phyloP scores from a whole-genome alignment of 495 filamentous ascomycete genomes.

The Aspergillus homomorphus region DNA sequence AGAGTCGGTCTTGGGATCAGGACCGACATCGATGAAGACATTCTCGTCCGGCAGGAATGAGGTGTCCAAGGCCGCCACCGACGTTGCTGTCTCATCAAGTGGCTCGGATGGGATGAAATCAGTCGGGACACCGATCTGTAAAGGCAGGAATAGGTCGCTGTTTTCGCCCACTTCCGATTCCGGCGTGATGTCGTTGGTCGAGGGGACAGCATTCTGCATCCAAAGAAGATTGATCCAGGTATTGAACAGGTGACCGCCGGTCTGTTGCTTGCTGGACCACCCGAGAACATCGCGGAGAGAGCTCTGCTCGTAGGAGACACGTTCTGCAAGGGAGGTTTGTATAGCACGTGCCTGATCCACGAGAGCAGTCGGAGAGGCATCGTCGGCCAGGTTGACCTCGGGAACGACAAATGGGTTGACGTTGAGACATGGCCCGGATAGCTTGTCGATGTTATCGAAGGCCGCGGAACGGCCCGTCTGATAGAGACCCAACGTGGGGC shows the following conservation, averaged over 20 bases:
- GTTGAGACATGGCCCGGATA: conserved; percentile 31
- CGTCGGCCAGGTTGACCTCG: conserved; percentile 2
- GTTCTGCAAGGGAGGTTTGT: conserved; percentile 26
- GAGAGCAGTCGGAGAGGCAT: background rate
- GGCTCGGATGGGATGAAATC: conserved; percentile 23
- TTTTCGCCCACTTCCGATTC: conserved; percentile 2
- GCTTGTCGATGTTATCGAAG: conserved; percentile 20
- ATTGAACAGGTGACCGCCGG: conserved; percentile 27
- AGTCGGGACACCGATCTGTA: conserved; percentile 25
- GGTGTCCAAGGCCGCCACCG: conserved; percentile 25
- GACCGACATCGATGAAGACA: conserved; percentile 30
- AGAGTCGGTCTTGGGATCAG: conserved; percentile 22
- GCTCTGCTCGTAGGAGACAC: conserved; percentile 33
- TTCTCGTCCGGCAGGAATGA: conserved; percentile 25
- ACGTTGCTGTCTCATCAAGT: conserved; percentile 10
- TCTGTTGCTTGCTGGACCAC: conserved; percentile 12
- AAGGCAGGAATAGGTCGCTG: conserved; percentile 17
- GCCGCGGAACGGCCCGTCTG: conserved; percentile 32
- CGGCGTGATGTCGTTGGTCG: conserved; percentile 5
- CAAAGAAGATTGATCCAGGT: conserved; percentile 37
- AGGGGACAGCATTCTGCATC: conserved; percentile 21
- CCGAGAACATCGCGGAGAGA: conserved; percentile 25
- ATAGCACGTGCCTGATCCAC: conserved; percentile 19
- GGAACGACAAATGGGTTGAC: conserved; percentile 26
- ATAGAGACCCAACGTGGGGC: conserved; percentile 33